Conservation (phyloP, 805 yeast species). For the Zygoascus tannicola region DNA sequence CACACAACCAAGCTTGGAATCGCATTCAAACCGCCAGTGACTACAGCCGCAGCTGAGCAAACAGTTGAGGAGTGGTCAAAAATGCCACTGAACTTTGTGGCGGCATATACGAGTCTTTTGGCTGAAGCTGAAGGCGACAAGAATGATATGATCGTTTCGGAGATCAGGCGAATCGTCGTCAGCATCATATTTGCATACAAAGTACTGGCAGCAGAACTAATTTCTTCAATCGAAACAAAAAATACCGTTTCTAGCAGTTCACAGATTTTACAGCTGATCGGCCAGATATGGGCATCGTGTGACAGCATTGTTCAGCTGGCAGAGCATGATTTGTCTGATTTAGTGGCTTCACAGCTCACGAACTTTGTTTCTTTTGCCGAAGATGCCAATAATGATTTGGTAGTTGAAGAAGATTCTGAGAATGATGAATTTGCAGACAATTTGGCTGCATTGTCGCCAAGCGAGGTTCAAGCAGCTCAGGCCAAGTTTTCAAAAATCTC, state of each 20-base stretch:
- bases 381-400: constrained; percentile 9
- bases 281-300: constrained; percentile 1
- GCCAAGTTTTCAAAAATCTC: not conserved
- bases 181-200: not conserved
- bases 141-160: not conserved
- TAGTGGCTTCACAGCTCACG: not conserved
- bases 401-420: not conserved
- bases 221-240: not conserved
- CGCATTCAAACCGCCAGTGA: constrained; percentile 53
- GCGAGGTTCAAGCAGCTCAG: not conserved
- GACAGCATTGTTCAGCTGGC: not conserved
- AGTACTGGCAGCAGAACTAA: not conserved
- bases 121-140: not conserved
- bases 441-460: not conserved
- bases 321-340: not conserved
- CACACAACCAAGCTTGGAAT: constrained; percentile 72
- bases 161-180: not conserved
- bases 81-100: not conserved
- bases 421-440: constrained; percentile 1
- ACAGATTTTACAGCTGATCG: not conserved
- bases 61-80: constrained; percentile 35
- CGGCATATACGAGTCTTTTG: not conserved
- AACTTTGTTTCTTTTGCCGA: constrained; percentile 3
- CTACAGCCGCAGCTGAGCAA: constrained; percentile 39
- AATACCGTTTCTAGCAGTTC: not conserved